phyloP scores from a whole-genome alignment of 148 eudicot genomes.

The Vaccinium vitisidaea region DNA sequence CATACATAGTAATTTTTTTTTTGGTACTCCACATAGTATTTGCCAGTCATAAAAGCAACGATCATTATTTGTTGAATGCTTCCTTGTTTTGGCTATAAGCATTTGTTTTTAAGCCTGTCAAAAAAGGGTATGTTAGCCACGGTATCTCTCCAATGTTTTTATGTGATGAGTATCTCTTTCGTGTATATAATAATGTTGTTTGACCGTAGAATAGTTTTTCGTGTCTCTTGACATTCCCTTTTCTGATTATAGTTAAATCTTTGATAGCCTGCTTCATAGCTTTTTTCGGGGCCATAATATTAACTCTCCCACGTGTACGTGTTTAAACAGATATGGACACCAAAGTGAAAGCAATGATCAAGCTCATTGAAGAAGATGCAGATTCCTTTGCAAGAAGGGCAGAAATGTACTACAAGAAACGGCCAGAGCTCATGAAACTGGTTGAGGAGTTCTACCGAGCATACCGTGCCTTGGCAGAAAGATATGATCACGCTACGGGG shows the following conservation, averaged over 20 bases:
- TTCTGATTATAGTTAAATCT: background rate
- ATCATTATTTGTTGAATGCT: background rate
- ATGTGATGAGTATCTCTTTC: background rate
- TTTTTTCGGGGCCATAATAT: background rate
- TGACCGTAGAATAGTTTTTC: background rate
- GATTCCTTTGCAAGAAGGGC: constrained; percentile 99
- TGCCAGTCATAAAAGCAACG: background rate
- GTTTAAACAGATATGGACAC: constrained; percentile 75
- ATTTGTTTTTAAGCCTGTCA: background rate
- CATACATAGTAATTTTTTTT: background rate
- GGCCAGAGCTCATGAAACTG: constrained; percentile 96
- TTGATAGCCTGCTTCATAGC: background rate
- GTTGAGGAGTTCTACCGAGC: constrained; percentile 99
- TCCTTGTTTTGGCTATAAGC: background rate
- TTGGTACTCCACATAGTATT: background rate
- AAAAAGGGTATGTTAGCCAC: background rate
- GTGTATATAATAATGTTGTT: background rate
- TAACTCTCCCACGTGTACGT: constrained; percentile 4
- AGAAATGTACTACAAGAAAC: constrained; percentile 94
- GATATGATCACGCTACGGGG: constrained; percentile 95
- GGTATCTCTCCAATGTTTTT: background rate
- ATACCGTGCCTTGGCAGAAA: constrained; percentile 93
- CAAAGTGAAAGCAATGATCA: constrained; percentile 94
- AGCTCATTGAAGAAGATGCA: constrained; percentile 98
- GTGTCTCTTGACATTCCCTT: too few species aligned